Base-by-base conservation (phyloP, 2,329 filamentous ascomycete genomes). In the Trichophaea hybrida region DNA sequence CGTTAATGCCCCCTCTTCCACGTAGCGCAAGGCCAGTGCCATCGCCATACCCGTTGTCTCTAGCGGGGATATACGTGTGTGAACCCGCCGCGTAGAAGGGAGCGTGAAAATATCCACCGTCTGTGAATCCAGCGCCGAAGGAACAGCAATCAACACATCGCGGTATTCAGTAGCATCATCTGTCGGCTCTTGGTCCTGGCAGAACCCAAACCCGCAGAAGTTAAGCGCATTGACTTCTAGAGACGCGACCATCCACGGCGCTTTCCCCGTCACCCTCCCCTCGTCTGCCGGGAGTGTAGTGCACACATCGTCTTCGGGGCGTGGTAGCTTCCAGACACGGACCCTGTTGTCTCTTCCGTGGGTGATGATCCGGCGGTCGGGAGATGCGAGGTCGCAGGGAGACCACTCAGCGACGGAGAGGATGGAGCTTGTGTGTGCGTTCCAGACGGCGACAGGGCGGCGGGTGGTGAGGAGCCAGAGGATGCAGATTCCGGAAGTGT, bases 161-260 rank as follows among this genome's bases (percentile, higher is more conserved):
- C 8, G 10, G 32, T 46, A 43, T 3, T 7, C 40, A 58, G 24
- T n/a, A 13, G 5, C 31, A 5, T 46, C 43, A 24, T 17, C 49
- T 52, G 56, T 40, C 69, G 70, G 5, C 64, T 15, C 4, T 12
- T 1, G 8, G 32, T 13, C 34, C 4, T 33, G 17, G n/a, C 38
- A 55, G 15, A 61, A 75, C 1, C 85, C 78, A 71, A 95, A 95
- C 1, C 85, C 79, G 70, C 93, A 98, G 71, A 97, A 98, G 70
- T 97, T 98, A 74, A 97, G 80, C 1, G 91, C 88, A 69, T 96
- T 96, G 48, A 97, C 88, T 4, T 86, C 77, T 4, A 98, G 74
- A 3, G 86, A 79, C 72, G 95, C 81, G 24, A 95, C 72, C n/a
- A 96, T 75, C 88, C 88, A 94, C 34, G 93, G 93, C 68, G 83